Evolutionary conservation across 108 stramenopile species (phyloP).

Genomic region (Discostella pseudostelligera): DNA sequence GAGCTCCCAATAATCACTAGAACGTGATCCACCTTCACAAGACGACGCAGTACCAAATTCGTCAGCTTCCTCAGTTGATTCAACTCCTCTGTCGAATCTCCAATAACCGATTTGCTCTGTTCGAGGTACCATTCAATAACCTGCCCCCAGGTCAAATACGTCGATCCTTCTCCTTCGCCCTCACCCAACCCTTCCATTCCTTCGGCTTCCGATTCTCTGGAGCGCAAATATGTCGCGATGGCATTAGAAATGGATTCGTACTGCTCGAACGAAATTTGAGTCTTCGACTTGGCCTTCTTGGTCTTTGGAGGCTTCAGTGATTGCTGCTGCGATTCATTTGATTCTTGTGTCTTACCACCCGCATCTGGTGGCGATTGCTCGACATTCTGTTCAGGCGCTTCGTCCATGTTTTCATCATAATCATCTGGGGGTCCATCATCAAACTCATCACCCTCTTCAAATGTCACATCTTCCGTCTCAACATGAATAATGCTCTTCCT

Average conservation of each 20-base stretch:
- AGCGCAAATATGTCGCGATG: constrained; percentile 85
- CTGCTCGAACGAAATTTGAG: constrained; percentile 93
- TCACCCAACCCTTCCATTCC: constrained; percentile 36
- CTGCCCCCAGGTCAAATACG: constrained; percentile 77
- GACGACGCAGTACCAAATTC: constrained; percentile 79
- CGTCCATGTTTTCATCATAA: constrained; percentile 28
- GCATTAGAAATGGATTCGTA: constrained; percentile 92
- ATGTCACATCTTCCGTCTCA: constrained; percentile 92
- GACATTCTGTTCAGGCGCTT: constrained; percentile 25
- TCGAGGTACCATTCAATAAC: constrained; percentile 89
- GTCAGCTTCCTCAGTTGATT: constrained; percentile 78
- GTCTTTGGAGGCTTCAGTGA: constrained; percentile 39
- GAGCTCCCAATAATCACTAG: constrained; percentile 72
- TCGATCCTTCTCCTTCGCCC: constrained; percentile 18
- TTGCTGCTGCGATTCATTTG: constrained; percentile 16
- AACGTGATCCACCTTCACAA: constrained; percentile 79
- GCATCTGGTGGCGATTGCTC: constrained; percentile 47
- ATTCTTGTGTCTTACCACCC: constrained; percentile 23
- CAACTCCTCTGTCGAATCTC: constrained; percentile 79
- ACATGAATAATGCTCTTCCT: constrained; percentile 96
- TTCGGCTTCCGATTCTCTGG: constrained; percentile 71
- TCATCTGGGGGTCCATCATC: constrained; percentile 48
- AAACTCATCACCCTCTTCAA: constrained; percentile 87
- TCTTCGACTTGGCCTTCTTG: constrained; percentile 86
- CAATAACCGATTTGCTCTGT: constrained; percentile 76